These are phyloP conservation scores for Echeveria elegans DNA, from an alignment of 164 flowering plant genomes.

Conservation along the genomic window DNA sequence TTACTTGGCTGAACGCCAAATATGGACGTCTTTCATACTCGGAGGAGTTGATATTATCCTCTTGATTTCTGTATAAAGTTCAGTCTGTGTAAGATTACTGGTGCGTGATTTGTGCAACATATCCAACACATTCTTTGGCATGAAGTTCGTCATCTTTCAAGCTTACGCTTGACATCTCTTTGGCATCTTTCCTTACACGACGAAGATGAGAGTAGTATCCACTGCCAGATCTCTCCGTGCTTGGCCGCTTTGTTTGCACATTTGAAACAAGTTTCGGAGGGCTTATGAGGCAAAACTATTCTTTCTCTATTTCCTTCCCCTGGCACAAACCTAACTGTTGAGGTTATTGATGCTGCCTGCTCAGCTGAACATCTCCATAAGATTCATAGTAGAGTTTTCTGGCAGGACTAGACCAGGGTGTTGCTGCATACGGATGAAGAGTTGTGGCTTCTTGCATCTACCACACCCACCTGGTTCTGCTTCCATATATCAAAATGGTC, in stretches of 20 bases:
- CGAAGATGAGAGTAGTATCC: not conserved
- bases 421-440: slow-evolving; percentile 5
- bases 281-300: slow-evolving; percentile 9
- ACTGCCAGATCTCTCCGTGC: not conserved
- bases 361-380: slow-evolving; percentile 13
- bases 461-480: slow-evolving; percentile 19
- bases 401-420: slow-evolving; percentile 20
- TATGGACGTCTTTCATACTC: slow-evolving; percentile 2
- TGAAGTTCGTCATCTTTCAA: not conserved
- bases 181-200: not conserved
- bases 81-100: not conserved
- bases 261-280: slow-evolving; percentile 13
- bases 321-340: slow-evolving; percentile 15
- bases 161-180: not conserved
- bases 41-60: not conserved
- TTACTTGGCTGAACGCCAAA: slow-evolving; percentile 30
- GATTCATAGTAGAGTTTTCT: slow-evolving; percentile 11
- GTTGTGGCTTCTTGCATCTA: not conserved
- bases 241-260: slow-evolving; percentile 12
- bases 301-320: slow-evolving; percentile 15
- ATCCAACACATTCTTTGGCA: slow-evolving; percentile 12
- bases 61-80: slow-evolving; percentile 6
- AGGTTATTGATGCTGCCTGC: slow-evolving; percentile 14
- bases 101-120: slow-evolving; percentile 12
- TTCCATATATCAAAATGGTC: slow-evolving; percentile 69